Percentiles rank a stretch among this genome's conserved stretches.
These are phyloP conservation scores for Paraconiothyrium brasiliense DNA, from an alignment of 2,329 filamentous ascomycete genomes.

Conservation along the genomic window DNA sequence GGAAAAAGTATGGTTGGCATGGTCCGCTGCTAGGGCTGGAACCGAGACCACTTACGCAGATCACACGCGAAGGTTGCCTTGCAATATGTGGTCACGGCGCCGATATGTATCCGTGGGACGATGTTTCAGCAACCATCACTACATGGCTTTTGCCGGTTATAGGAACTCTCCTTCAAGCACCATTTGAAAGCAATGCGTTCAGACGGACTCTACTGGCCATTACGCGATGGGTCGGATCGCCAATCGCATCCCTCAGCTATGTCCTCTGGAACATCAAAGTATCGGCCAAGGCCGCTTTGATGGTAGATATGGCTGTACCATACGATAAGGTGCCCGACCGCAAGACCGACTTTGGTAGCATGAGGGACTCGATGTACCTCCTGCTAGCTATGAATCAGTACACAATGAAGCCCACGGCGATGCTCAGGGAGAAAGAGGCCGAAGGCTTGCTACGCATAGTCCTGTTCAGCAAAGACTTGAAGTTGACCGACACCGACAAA, in stretches of 20 bases:
- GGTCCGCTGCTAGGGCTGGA: slow-evolving; percentile 28
- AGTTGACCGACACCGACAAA: slow-evolving; percentile 37
- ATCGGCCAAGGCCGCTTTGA: slow-evolving; percentile 50
- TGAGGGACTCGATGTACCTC: slow-evolving; percentile 57
- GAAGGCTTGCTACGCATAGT: slow-evolving; percentile 53
- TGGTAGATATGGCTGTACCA: slow-evolving; percentile 51
- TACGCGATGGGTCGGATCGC: slow-evolving; percentile 49
- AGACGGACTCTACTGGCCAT: slow-evolving; percentile 49
- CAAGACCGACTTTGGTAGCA: slow-evolving; percentile 47
- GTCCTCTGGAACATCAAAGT: slow-evolving; percentile 55
- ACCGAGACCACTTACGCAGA: slow-evolving; percentile 32
- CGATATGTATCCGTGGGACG: slow-evolving; percentile 46
- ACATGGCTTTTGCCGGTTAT: slow-evolving; percentile 54
- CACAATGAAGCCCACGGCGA: slow-evolving; percentile 45
- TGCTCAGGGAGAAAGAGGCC: slow-evolving; percentile 38
- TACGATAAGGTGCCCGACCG: slow-evolving; percentile 41
- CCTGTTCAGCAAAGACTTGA: slow-evolving; percentile 53
- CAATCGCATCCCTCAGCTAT: slow-evolving; percentile 49
- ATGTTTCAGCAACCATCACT: slow-evolving; percentile 47
- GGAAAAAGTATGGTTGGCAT: slow-evolving; percentile 28
- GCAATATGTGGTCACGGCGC: slow-evolving; percentile 44
- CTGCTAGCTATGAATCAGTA: slow-evolving; percentile 58
- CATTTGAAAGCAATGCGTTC: slow-evolving; percentile 53
- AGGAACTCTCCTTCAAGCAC: slow-evolving; percentile 52
- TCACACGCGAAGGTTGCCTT: slow-evolving; percentile 45